Percentiles rank a stretch among this genome's conserved stretches.
These are phyloP conservation scores for Suillus subluteus DNA, from an alignment of 768 basidiomycete genomes.

Conservation along the genomic window DNA sequence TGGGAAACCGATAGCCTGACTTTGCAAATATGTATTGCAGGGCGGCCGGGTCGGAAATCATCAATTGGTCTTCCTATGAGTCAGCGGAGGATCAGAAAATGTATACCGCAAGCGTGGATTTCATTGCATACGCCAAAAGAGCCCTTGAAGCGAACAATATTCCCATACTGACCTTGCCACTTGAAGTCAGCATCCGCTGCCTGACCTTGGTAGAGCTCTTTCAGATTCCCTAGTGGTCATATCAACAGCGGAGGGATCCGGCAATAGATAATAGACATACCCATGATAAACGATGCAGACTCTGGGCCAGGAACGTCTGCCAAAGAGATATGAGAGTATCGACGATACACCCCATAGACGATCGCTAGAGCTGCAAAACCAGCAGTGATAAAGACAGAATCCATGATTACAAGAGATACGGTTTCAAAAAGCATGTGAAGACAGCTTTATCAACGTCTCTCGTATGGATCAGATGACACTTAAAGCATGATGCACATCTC, in stretches of 20 bases:
- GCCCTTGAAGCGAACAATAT: conserved; percentile 31
- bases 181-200: conserved; percentile 31
- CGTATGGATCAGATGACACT: conserved; percentile 14
- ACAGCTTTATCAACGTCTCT: conserved; percentile 10
- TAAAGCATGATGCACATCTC: not conserved
- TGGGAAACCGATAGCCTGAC: conserved; percentile 46
- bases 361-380: conserved; percentile 15
- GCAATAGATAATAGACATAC: conserved; percentile 10
- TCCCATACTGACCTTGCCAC: conserved; percentile 35
- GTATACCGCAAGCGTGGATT: not conserved
- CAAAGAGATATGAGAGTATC: conserved; percentile 14
- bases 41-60: conserved; percentile 53
- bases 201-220: conserved; percentile 31
- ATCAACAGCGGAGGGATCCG: conserved; percentile 26
- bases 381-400: not conserved
- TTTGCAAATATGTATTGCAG: conserved; percentile 43
- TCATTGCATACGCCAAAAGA: conserved; percentile 27
- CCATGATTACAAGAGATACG: conserved; percentile 16
- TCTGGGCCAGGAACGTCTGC: conserved; percentile 25
- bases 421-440: not conserved
- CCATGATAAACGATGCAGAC: conserved; percentile 26
- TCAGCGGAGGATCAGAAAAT: conserved; percentile 17
- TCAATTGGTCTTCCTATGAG: conserved; percentile 45
- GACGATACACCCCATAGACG: conserved; percentile 14
- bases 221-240: conserved; percentile 28